Evolutionary conservation across 2,329 filamentous ascomycete genomes (phyloP).

Genomic region (Microcera coccophila): DNA sequence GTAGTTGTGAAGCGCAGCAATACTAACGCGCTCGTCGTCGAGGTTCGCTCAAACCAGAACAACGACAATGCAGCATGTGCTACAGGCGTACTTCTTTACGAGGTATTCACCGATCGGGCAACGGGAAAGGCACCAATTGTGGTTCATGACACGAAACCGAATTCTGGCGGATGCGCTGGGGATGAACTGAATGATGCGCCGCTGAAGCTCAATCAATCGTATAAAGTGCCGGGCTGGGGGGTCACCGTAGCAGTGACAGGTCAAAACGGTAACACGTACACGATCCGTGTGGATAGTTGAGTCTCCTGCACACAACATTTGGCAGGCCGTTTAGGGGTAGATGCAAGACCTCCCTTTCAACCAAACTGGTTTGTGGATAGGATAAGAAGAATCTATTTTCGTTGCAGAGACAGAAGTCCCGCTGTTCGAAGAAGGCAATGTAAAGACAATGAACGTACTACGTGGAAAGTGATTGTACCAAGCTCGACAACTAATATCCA

Average conservation of each 20-base stretch:
- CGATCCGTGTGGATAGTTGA: constrained; percentile 7
- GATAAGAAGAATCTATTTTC: too few relatives aligned
- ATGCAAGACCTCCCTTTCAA: too few relatives aligned
- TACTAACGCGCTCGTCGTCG: constrained; percentile 29
- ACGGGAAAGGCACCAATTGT: constrained; percentile 31
- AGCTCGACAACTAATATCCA: too few relatives aligned
- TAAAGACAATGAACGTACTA: too few relatives aligned
- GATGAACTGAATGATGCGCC: constrained; percentile 32
- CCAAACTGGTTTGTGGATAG: too few relatives aligned
- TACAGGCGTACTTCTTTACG: constrained; percentile 35
- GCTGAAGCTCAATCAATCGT: constrained; percentile 14
- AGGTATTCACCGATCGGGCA: constrained; percentile 25
- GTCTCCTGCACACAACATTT: too few relatives aligned
- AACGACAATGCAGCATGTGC: constrained; percentile 28
- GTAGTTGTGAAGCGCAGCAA: constrained; percentile 11
- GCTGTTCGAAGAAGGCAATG: too few relatives aligned
- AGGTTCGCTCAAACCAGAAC: constrained; percentile 25
- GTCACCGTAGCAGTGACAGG: constrained; percentile 12
- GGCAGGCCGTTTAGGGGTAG: too few relatives aligned
- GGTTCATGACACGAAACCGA: constrained; percentile 32
- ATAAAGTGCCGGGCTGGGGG: constrained; percentile 11
- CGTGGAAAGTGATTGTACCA: too few relatives aligned
- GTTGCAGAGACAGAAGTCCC: too few relatives aligned
- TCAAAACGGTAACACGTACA: constrained; percentile 3
- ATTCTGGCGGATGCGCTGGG: constrained; percentile 26